Base-by-base conservation (phyloP, 805 yeast genomes). In the Yarrowia alimentaria region DNA sequence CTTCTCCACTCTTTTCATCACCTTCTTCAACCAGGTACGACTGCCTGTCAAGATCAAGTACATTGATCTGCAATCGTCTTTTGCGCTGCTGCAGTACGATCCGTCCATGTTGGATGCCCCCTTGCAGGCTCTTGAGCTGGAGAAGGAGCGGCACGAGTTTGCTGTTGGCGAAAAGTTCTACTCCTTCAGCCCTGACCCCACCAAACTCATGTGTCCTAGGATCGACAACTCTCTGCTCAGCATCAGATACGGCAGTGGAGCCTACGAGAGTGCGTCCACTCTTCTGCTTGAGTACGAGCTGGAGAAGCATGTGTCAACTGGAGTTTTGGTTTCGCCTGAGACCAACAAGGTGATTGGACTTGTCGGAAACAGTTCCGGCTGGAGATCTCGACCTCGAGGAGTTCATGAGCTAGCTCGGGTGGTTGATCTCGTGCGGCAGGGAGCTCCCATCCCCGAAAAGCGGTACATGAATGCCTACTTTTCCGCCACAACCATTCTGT, bases 401-500 rank as follows among this genome's bases (percentile, higher is more conserved):
- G 81, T 83, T 9, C 74, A 81, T 6, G 85, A 83, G 52, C 72
- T 87, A 19, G 60, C 68, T 45, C 67, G 72, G 51, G 80, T 84
- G 5, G 71, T 87, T 24, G 72, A 75, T 17, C 63, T 67, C 31
- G 68, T 87, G 49, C 76, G 74, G 54, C 53, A 57, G 17, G 73
- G 73, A 35, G 59, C 64, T 12, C 63, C 67, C 5, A 16, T 31
- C 1, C 87, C 89, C 4, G 68, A 73, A 18, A 69, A 63, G 16
- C 74, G 81, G 55, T 78, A 85, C 31, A 74, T 88, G 38, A 95
- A 87, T 60, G 83, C 85, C 29, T 95, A 85, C 58, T 80, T 85
- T 59, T 75, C 77, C 12, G 72, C 86, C 0, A 70, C 83, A 25
- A 74, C 85, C 1, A 70, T 86, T 18, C 73, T 80, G 24, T 81